These are phyloP conservation scores for Gnetum montanum DNA, from an alignment of 75 land plant species.

Conservation along the genomic window DNA sequence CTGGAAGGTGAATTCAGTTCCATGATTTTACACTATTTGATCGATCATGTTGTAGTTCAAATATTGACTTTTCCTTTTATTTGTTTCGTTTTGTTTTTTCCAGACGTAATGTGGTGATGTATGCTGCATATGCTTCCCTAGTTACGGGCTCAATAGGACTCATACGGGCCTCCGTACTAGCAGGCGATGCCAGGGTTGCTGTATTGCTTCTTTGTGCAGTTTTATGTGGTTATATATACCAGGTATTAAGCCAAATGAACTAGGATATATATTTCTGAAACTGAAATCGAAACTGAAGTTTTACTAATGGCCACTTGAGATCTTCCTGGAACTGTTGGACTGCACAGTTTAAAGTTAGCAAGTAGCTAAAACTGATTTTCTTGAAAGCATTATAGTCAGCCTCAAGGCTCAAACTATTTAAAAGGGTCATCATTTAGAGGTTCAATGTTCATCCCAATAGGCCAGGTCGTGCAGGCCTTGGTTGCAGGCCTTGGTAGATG, in stretches of 20 bases:
- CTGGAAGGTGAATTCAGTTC: slow-evolving; percentile 61
- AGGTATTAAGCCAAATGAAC: slow-evolving; percentile 45
- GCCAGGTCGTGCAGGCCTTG: too few species aligned
- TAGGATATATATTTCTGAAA: too few species aligned
- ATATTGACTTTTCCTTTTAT: not conserved
- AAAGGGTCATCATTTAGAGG: too few species aligned
- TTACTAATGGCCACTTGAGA: too few species aligned
- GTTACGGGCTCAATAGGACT: slow-evolving; percentile 57
- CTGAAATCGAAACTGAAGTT: too few species aligned
- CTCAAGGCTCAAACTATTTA: too few species aligned
- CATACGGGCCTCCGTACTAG: slow-evolving; percentile 36
- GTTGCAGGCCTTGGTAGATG: too few species aligned
- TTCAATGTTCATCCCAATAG: too few species aligned
- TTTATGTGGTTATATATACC: slow-evolving; percentile 84
- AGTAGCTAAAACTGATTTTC: too few species aligned
- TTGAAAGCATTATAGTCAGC: too few species aligned
- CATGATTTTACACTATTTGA: not conserved
- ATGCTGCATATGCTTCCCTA: slow-evolving; percentile 56
- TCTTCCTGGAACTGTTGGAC: too few species aligned
- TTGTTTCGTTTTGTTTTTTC: slow-evolving; percentile 8
- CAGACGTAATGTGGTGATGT: slow-evolving; percentile 53
- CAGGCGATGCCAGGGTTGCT: slow-evolving; percentile 47
- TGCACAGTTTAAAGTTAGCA: too few species aligned
- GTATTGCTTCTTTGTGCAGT: slow-evolving; percentile 52
- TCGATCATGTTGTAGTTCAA: not conserved